A percentile compares a stretch with the other conserved stretches of the same genome.
Evolutionary conservation across 1,284 basidiomycete genomes (phyloP).

Genomic region (Athelia psychrophila): DNA sequence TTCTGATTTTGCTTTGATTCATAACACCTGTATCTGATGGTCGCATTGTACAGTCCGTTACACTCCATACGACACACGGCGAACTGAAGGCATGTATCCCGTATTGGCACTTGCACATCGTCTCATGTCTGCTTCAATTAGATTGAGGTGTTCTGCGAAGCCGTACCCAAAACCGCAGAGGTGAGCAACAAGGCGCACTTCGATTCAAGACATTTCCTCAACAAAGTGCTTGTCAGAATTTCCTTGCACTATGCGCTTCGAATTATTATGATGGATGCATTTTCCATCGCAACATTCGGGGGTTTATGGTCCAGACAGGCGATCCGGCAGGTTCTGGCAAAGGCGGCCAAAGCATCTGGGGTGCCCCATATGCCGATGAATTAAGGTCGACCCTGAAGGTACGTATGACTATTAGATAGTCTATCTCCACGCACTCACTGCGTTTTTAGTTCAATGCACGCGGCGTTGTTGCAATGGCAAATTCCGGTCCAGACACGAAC

Average conservation of each 20-base stretch:
- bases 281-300: constrained; percentile 93
- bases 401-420: constrained; percentile 11
- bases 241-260: constrained; percentile 90
- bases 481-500: constrained; percentile 90
- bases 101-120: background rate
- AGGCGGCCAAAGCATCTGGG: constrained; percentile 86
- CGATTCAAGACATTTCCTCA: constrained; percentile 5
- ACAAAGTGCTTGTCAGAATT: constrained; percentile 64
- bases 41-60: constrained; percentile 71
- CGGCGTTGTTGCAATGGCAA: constrained; percentile 96
- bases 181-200: constrained; percentile 36
- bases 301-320: constrained; percentile 95
- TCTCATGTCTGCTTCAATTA: constrained; percentile 28
- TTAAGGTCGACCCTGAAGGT: constrained; percentile 91
- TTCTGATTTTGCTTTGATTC: background rate
- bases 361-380: constrained; percentile 86
- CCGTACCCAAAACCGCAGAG: constrained; percentile 92
- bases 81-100: constrained; percentile 80
- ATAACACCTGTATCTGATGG: background rate
- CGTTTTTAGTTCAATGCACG: constrained; percentile 81
- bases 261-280: constrained; percentile 85
- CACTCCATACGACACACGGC: constrained; percentile 90
- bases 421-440: constrained; percentile 4
- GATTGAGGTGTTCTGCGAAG: constrained; percentile 97
- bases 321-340: constrained; percentile 83